These are phyloP conservation scores for Lichtheimia ramosa DNA, from an alignment of 371 early-diverging fungal genomes.

Conservation along the genomic window DNA sequence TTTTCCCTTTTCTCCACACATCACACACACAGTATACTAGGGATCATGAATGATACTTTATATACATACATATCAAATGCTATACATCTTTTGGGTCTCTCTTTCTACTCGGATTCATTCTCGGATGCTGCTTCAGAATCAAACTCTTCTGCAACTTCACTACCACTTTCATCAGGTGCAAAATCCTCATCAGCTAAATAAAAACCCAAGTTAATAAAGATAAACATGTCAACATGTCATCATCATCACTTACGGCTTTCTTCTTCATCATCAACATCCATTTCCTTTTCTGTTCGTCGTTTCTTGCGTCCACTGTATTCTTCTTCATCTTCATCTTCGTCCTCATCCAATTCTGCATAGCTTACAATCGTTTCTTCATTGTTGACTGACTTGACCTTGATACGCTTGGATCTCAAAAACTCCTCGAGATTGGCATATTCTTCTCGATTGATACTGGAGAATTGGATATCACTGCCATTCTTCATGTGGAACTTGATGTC, in stretches of 20 bases:
- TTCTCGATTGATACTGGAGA: slow-evolving; percentile 88
- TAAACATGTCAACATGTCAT: background rate
- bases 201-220: slow-evolving; percentile 7
- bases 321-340: slow-evolving; percentile 35
- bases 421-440: slow-evolving; percentile 84
- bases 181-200: slow-evolving; percentile 86
- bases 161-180: slow-evolving; percentile 77
- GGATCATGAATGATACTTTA: too few species aligned
- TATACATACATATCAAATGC: background rate
- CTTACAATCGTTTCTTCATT: slow-evolving; percentile 62
- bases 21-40: too few species aligned
- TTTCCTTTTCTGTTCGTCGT: slow-evolving; percentile 36
- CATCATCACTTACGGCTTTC: slow-evolving; percentile 55
- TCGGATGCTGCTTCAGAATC: slow-evolving; percentile 69
- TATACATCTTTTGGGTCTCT: background rate
- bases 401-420: slow-evolving; percentile 79
- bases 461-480: slow-evolving; percentile 74
- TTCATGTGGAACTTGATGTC: slow-evolving; percentile 92
- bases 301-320: slow-evolving; percentile 45
- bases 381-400: slow-evolving; percentile 79
- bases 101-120: slow-evolving; percentile 23
- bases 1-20: too few species aligned
- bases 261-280: slow-evolving; percentile 62
- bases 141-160: slow-evolving; percentile 91
- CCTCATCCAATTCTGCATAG: slow-evolving; percentile 67